A percentile compares a stretch with the other conserved stretches of the same genome.
Evolutionary conservation across 495 filamentous ascomycete genomes (phyloP).

Genomic region (Trichoderma erinaceum): DNA sequence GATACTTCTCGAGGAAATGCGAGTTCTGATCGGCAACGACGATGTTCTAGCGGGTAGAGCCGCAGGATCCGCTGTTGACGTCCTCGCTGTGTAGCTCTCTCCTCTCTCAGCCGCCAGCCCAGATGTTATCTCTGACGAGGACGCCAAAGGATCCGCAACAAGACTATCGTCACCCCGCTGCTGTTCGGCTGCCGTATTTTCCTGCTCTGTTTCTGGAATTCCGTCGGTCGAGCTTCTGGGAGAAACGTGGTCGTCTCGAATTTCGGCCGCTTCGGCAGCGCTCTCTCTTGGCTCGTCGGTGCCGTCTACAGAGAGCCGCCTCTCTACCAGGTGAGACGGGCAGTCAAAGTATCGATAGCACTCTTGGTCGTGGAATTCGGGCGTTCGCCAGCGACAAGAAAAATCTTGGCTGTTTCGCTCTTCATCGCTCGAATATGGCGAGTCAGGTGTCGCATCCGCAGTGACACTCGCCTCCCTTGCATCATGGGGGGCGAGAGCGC

Average conservation of each 20-base stretch:
- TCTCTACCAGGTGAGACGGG: slow-evolving; percentile 32
- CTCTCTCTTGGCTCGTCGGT: neutral
- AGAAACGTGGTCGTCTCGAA: neutral
- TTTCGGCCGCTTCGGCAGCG: neutral
- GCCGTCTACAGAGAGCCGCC: slow-evolving; percentile 22
- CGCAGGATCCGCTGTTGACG: neutral
- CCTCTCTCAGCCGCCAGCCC: neutral
- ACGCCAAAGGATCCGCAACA: neutral
- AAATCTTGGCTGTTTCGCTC: neutral
- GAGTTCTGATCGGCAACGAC: neutral
- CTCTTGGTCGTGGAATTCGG: slow-evolving; percentile 32
- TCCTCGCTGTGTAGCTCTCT: neutral
- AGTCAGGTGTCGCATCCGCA: slow-evolving; percentile 1
- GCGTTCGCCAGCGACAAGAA: slow-evolving; percentile 30
- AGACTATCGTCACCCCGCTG: neutral
- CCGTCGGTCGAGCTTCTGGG: neutral
- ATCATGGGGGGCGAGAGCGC: slow-evolving; percentile 4
- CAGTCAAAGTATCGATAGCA: slow-evolving; percentile 42
- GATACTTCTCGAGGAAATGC: slow-evolving; percentile 1
- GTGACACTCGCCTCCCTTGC: slow-evolving; percentile 4
- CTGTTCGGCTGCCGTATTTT: neutral
- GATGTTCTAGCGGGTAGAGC: neutral
- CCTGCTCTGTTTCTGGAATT: neutral
- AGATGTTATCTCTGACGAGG: neutral
- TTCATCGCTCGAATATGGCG: neutral